Base-by-base conservation (phyloP, 177 flowering plant genomes). In the Telopea speciosissima region DNA sequence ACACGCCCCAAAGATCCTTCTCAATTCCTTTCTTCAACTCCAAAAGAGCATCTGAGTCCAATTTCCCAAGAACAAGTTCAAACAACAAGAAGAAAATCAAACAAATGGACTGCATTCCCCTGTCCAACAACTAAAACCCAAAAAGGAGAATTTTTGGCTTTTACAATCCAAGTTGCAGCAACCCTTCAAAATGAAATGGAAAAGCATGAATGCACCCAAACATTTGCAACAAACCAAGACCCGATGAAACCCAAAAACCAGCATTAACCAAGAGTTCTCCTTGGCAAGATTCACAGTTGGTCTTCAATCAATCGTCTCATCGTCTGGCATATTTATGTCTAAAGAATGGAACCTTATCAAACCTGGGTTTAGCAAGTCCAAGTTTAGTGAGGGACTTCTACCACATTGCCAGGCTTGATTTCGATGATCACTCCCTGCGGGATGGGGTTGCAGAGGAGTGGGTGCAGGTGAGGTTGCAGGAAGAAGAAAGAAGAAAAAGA, bases 1-100 rank as follows among this genome's bases (percentile, higher is more conserved):
- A 69, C 62, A 63, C 54, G 61, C 56, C 28, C 66, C 7, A 0
- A 8, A 26, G 83, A 69, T 86, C 91, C 71, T 68, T 68, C 70
- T 73, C 44, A 58, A 90, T 70, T 16, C 93, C 89, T 73, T 85
- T 86, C 79, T 84, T 90, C 69, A 89, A 79, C 77, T 85, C 85
- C 73, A 89, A 68, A 31, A 90, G 86, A 26, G 90, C 86, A 72
- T 79, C 85, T 36, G 79, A 73, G 62, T 86, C 89, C 64, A 84
- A 77, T 14, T 77, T 71, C 52, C 80, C 85, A 13, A 76, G 65
- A 22, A 73, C 78, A 67, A 59, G 54, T 40, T 69, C 79, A 36
- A 82, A 69, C 69, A 77, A 67, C 26, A 83, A 25, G 65, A 78
- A 72, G 8, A 77, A 12, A 36, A 83, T 67, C 79, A 79, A 80